Conservation (phyloP, 495 filamentous ascomycete species). For the Aspergillus olivimuriae region DNA sequence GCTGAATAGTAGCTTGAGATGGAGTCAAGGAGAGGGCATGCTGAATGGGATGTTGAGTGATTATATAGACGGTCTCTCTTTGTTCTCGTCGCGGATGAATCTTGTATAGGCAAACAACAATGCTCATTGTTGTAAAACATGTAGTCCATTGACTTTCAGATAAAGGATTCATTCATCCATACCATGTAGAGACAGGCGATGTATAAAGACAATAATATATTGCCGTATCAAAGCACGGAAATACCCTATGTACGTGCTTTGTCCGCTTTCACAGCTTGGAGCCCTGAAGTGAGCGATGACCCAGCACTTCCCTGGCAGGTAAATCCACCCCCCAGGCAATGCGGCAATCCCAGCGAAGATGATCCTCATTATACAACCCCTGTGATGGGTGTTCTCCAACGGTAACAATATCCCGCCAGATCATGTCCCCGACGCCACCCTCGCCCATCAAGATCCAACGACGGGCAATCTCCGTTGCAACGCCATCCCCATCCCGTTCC, state of each 20-base stretch:
- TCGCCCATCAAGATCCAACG: slow-evolving; percentile 28
- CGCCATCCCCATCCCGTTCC: slow-evolving; percentile 21
- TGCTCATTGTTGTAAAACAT: no score
- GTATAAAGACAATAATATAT: neutral
- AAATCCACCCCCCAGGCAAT: slow-evolving; percentile 30
- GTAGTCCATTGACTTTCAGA: no score
- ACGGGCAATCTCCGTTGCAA: slow-evolving; percentile 24
- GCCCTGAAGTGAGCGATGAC: slow-evolving; percentile 20
- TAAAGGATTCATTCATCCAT: neutral
- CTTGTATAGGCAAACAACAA: no score
- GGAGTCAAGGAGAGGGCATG: no score
- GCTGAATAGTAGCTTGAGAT: no score
- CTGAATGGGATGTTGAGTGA: no score
- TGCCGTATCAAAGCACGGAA: neutral
- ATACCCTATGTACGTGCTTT: neutral
- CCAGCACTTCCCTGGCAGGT: slow-evolving; percentile 16
- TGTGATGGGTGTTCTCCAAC: neutral
- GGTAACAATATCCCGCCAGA: slow-evolving; percentile 24
- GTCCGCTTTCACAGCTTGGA: slow-evolving; percentile 11
- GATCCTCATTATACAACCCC: slow-evolving; percentile 7
- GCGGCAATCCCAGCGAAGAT: slow-evolving; percentile 26
- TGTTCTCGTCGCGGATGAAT: no score
- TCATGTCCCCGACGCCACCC: slow-evolving; percentile 24
- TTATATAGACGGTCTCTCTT: no score
- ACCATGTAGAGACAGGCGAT: neutral